Evolutionary conservation across 2,329 filamentous ascomycete genomes (phyloP), one percentile per base, ranked within the genome.

Genomic region (Fusarium sp.): DNA sequence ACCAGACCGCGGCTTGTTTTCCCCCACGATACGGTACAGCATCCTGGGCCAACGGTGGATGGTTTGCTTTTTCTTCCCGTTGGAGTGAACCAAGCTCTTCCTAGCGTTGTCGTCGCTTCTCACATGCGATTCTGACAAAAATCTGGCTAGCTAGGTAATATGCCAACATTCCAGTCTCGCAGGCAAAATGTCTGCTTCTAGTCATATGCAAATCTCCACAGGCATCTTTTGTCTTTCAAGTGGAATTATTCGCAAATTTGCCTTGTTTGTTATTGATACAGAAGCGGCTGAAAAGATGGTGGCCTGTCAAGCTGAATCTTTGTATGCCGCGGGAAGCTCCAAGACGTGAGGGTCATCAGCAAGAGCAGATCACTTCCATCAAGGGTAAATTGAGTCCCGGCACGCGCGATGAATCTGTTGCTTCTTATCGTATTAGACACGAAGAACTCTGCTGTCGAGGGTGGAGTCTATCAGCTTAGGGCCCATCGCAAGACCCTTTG

Each of bases 1-100:
- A 45, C 59, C 65, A 54, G 62, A 50, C 46, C n/a, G 46, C 65
- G 65, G 55, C 71, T 74, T 74, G 69, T 74, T 74, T 62, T 63
- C 72, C 74, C 66, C 73, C 75, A 62, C 73, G 75, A 76, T 71
- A 49, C 50, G 45, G 39, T 18, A 47, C 27, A 35, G 12, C 35
- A 50, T 52, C 70, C 66, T 71, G 11, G 63, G 25, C 42, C 44
- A 44, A 61, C 58, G 62, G 54, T 56, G 61, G 69, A 65, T 60
- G 49, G 55, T 54, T 75, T 74, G 60, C 57, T 65, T 73, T 70
- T 68, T 60, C 14, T 31, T 39, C 42, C 53, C 54, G 61, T 65
- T 49, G 42, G 35, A 56, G 61, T 56, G 36, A 62, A 63, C 63
- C 45, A 59, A 56, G 49, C 45, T 44, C 38, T 57, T 33, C 31